These are phyloP conservation scores for Auxenochlorella pyrenoidosa DNA, from an alignment of 139 green algal genomes.

Conservation along the genomic window DNA sequence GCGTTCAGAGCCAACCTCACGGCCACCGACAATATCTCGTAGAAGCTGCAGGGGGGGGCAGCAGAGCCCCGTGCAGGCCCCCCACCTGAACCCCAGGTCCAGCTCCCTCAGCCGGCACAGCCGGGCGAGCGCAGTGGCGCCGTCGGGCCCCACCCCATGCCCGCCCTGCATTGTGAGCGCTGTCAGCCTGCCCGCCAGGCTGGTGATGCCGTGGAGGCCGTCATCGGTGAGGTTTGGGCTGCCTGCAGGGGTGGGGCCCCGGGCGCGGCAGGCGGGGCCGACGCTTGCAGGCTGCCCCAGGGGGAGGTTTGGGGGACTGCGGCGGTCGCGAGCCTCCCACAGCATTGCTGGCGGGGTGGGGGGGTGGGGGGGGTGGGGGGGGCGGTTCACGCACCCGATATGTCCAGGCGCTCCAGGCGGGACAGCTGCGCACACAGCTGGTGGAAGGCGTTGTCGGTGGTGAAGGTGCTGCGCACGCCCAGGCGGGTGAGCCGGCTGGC, in stretches of 20 bases:
- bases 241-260: background rate
- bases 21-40: too few relatives aligned
- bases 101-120: background rate
- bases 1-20: too few relatives aligned
- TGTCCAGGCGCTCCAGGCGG: background rate
- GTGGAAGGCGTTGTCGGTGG: background rate
- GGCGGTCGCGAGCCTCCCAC: too few relatives aligned
- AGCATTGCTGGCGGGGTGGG: background rate
- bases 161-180: background rate
- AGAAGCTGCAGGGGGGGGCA: background rate
- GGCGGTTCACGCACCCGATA: background rate
- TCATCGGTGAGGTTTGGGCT: background rate
- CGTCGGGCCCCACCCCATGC: background rate
- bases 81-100: background rate
- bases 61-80: background rate
- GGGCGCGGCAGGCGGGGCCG: background rate
- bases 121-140: background rate
- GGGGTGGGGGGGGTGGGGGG: too few relatives aligned
- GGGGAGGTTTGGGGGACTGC: too few relatives aligned
- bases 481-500: constrained; percentile 8
- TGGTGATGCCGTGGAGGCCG: background rate
- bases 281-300: background rate
- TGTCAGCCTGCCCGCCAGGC: background rate
- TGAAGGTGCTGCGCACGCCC: constrained; percentile 11
- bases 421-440: background rate